Conservation (phyloP, 2,329 filamentous ascomycete genomes). For the Lecanoromycetidae sp. region DNA sequence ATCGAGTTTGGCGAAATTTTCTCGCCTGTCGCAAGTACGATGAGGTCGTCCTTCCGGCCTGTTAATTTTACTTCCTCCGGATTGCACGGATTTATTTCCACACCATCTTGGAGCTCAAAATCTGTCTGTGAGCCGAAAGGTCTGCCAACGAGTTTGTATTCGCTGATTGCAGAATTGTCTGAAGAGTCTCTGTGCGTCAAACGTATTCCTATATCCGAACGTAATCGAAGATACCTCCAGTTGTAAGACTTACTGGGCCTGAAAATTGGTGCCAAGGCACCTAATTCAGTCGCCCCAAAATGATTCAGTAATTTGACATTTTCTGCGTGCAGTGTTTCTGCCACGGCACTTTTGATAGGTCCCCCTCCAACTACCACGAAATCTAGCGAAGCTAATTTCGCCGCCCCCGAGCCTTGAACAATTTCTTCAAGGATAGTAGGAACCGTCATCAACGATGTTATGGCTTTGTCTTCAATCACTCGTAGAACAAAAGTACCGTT, state of each 20-base stretch:
- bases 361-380: slow-evolving; percentile 28
- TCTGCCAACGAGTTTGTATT: slow-evolving; percentile 22
- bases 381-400: slow-evolving; percentile 18
- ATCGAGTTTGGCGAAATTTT: slow-evolving; percentile 22
- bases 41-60: slow-evolving; percentile 26
- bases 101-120: slow-evolving; percentile 26
- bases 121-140: slow-evolving; percentile 23
- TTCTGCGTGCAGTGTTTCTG: slow-evolving; percentile 18
- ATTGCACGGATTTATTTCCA: slow-evolving; percentile 22
- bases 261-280: slow-evolving; percentile 27
- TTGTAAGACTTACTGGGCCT: slow-evolving; percentile 24
- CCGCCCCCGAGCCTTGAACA: background rate
- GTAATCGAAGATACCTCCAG: slow-evolving; percentile 25
- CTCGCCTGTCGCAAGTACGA: slow-evolving; percentile 25
- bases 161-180: slow-evolving; percentile 8
- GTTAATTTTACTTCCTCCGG: slow-evolving; percentile 21
- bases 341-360: slow-evolving; percentile 22
- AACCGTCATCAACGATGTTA: slow-evolving; percentile 26
- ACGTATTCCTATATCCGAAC: slow-evolving; percentile 25
- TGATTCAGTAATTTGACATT: slow-evolving; percentile 26
- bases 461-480: slow-evolving; percentile 19
- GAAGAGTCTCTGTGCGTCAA: slow-evolving; percentile 20
- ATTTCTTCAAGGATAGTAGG: slow-evolving; percentile 28
- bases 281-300: slow-evolving; percentile 29
- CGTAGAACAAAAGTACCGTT: slow-evolving; percentile 20